Conservation (phyloP, 192 early-diverging fungal genomes). For the Entomortierella beljakovae region DNA sequence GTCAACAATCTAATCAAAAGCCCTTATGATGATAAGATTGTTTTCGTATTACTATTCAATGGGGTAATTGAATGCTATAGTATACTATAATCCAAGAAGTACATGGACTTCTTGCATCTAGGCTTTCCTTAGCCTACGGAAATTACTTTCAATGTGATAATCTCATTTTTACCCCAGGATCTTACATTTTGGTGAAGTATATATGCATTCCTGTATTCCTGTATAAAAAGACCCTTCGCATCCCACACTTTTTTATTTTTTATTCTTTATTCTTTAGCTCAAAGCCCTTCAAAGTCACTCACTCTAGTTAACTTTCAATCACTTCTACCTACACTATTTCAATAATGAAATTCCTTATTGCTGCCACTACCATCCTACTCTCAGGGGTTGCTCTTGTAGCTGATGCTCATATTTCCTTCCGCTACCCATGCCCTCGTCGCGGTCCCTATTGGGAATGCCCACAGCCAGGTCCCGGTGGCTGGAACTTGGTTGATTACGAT, state of each 20-base stretch:
- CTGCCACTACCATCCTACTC: slow-evolving; percentile 25
- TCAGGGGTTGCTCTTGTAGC: slow-evolving; percentile 31
- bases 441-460: slow-evolving; percentile 44
- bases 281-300: not conserved
- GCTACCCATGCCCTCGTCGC: slow-evolving; percentile 49
- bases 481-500: slow-evolving; percentile 44
- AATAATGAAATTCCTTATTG: slow-evolving; percentile 42
- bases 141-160: too few species aligned
- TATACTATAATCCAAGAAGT: not conserved
- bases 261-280: not conserved
- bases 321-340: not conserved
- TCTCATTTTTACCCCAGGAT: too few species aligned
- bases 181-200: too few species aligned
- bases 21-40: too few species aligned
- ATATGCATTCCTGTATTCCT: too few species aligned
- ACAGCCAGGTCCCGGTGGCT: slow-evolving; percentile 22
- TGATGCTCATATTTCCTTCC: slow-evolving; percentile 47
- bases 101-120: not conserved
- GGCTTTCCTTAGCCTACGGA: too few species aligned
- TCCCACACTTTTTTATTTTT: too few species aligned
- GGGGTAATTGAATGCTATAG: too few species aligned
- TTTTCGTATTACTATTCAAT: too few species aligned
- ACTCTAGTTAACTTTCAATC: not conserved
- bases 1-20: too few species aligned
- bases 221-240: too few species aligned